Conservation (phyloP, 495 filamentous ascomycete species). For the Neurospora sp. region DNA sequence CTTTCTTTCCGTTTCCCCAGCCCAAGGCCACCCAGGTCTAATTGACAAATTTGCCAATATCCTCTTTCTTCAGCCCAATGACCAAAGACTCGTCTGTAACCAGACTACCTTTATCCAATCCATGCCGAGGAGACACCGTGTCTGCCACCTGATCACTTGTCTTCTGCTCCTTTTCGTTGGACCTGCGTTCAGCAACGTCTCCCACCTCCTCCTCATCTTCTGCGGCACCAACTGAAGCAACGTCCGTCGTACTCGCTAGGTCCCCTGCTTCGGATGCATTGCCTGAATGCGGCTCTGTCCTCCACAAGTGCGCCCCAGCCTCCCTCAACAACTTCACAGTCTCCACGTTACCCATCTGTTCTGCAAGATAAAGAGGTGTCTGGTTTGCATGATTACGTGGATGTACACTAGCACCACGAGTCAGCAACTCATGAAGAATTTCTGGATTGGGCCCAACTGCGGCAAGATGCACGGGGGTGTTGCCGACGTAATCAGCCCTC, state of each 20-base stretch:
- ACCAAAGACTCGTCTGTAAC: background rate
- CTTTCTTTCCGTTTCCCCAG: background rate
- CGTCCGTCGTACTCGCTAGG: slow-evolving; percentile 1
- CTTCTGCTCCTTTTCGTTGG: background rate
- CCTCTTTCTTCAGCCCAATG: background rate
- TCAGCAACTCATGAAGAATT: slow-evolving; percentile 63
- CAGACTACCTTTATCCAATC: background rate
- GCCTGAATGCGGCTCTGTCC: slow-evolving; percentile 11
- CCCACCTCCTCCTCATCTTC: background rate
- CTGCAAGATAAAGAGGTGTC: slow-evolving; percentile 73
- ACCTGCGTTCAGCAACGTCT: background rate
- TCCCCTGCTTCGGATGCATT: slow-evolving; percentile 9
- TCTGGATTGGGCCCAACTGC: slow-evolving; percentile 36
- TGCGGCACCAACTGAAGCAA: background rate
- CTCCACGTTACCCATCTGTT: slow-evolving; percentile 41
- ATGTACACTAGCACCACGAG: slow-evolving; percentile 76
- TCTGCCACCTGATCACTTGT: background rate
- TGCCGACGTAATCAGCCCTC: slow-evolving; percentile 76
- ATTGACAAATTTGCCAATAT: background rate
- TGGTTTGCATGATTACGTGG: slow-evolving; percentile 68
- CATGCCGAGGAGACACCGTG: background rate
- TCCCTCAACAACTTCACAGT: slow-evolving; percentile 50
- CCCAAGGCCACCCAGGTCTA: background rate
- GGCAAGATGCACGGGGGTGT: slow-evolving; percentile 65
- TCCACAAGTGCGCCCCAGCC: slow-evolving; percentile 28